Evolutionary conservation across 2,329 filamentous ascomycete species (phyloP).

Genomic region (Diplodia intermedia): DNA sequence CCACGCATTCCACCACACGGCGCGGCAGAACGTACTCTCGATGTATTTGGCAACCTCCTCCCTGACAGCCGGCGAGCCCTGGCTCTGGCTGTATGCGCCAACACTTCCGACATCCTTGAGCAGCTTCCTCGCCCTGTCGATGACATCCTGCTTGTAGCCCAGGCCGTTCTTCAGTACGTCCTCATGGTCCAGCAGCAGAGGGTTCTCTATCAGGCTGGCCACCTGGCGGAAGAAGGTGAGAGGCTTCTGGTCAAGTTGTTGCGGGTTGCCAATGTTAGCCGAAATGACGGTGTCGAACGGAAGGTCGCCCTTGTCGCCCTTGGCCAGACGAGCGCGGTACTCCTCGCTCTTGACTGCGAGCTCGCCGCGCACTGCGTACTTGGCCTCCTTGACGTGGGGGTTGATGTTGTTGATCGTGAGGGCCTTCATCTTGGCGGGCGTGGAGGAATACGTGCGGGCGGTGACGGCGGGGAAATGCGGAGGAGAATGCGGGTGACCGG

Average conservation of each 20-base stretch:
- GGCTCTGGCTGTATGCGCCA: slow-evolving; percentile 94
- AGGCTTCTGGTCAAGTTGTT: slow-evolving; percentile 98
- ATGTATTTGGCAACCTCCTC: slow-evolving; percentile 93
- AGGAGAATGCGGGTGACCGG: not conserved
- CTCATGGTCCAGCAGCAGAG: slow-evolving; percentile 79
- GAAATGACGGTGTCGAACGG: slow-evolving; percentile 93
- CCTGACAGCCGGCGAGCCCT: slow-evolving; percentile 84
- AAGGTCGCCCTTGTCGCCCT: slow-evolving; percentile 67
- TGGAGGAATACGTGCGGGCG: slow-evolving; percentile 23
- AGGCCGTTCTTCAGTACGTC: slow-evolving; percentile 76
- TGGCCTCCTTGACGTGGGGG: slow-evolving; percentile 80
- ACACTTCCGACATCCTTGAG: slow-evolving; percentile 86
- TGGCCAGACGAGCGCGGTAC: slow-evolving; percentile 75
- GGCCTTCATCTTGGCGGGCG: slow-evolving; percentile 28
- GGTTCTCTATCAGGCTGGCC: slow-evolving; percentile 90
- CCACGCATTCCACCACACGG: not conserved
- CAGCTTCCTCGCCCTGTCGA: slow-evolving; percentile 81
- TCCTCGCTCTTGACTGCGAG: slow-evolving; percentile 92
- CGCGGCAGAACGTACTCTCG: slow-evolving; percentile 66
- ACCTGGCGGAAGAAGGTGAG: slow-evolving; percentile 99
- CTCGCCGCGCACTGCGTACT: slow-evolving; percentile 97
- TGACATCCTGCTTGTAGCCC: slow-evolving; percentile 88
- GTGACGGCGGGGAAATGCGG: slow-evolving; percentile 19
- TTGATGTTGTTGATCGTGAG: slow-evolving; percentile 91
- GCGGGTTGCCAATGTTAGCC: slow-evolving; percentile 98